phyloP scores from a whole-genome alignment of 192 early-diverging fungal genomes.

The Mortierella hygrophila region DNA sequence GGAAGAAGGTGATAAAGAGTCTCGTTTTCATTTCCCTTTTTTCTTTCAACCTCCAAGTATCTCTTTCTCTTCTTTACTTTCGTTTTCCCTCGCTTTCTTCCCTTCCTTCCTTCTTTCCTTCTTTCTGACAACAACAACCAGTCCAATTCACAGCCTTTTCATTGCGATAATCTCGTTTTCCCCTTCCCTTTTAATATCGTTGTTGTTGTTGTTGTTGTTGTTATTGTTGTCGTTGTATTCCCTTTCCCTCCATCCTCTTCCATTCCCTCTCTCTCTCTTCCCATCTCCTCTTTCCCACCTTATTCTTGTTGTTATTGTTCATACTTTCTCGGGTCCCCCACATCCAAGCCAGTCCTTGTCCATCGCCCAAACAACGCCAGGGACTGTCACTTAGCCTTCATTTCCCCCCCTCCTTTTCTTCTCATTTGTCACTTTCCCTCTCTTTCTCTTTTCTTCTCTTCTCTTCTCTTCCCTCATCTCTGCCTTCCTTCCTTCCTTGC shows the following conservation, averaged over 20 bases:
- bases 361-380: conserved; percentile 5
- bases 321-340: not conserved
- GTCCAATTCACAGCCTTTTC: not conserved
- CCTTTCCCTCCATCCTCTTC: not conserved
- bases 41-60: not conserved
- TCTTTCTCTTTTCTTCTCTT: not conserved
- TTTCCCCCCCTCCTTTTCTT: conserved; percentile 1
- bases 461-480: not conserved
- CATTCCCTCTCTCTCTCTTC: not conserved
- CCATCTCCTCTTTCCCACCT: not conserved
- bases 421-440: not conserved
- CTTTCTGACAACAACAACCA: not conserved
- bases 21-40: not conserved
- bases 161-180: not conserved
- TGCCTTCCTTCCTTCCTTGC: not conserved
- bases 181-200: not conserved
- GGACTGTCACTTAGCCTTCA: conserved; percentile 1
- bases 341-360: not conserved
- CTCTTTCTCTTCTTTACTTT: not conserved
- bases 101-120: not conserved
- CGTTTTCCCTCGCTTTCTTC: not conserved
- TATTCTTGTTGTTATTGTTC: not conserved
- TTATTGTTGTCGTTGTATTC: not conserved
- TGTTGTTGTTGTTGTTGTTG: not conserved
- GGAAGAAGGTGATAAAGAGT: not conserved